phyloP scores from a whole-genome alignment of 2,329 filamentous ascomycete species.

The Fusarium sp. region DNA sequence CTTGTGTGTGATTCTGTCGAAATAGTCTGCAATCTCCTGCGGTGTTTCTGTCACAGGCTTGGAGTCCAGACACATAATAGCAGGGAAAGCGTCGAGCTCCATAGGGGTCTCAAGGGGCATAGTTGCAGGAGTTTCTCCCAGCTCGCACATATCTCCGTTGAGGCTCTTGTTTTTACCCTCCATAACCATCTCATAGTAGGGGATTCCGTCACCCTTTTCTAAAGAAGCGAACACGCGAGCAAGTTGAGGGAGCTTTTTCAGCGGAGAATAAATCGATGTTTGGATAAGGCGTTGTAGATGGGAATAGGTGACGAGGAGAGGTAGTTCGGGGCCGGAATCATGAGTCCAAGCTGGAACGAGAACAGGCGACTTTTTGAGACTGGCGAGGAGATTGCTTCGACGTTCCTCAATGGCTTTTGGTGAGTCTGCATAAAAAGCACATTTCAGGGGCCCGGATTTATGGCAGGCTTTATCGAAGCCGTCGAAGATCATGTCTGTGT shows the following conservation, averaged over 20 bases:
- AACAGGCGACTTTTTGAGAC: conserved; percentile 56
- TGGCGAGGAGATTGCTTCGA: conserved; percentile 53
- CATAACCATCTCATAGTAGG: conserved; percentile 53
- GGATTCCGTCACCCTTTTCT: conserved; percentile 56
- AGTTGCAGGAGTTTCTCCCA: conserved; percentile 44
- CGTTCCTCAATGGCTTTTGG: conserved; percentile 53
- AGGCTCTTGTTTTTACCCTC: conserved; percentile 1
- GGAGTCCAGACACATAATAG: conserved; percentile 59
- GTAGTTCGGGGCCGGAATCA: conserved; percentile 52
- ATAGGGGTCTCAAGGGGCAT: conserved; percentile 39
- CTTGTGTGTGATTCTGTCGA: conserved; percentile 48
- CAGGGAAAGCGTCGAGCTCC: conserved; percentile 55
- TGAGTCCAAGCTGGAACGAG: conserved; percentile 49
- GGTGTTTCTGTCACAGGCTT: conserved; percentile 46
- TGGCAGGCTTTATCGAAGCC: conserved; percentile 66
- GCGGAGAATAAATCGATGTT: conserved; percentile 57
- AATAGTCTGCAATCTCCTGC: conserved; percentile 49
- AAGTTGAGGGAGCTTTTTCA: conserved; percentile 54
- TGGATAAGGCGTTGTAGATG: conserved; percentile 57
- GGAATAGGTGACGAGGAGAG: conserved; percentile 62
- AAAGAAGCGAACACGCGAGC: conserved; percentile 57
- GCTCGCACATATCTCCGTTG: conserved; percentile 34
- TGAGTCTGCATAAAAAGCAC: conserved; percentile 54
- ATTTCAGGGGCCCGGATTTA: conserved; percentile 59
- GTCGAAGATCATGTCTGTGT: conserved; percentile 64